Base-by-base conservation (phyloP, 805 yeast species). In the Candida pseudoglaebosa region DNA sequence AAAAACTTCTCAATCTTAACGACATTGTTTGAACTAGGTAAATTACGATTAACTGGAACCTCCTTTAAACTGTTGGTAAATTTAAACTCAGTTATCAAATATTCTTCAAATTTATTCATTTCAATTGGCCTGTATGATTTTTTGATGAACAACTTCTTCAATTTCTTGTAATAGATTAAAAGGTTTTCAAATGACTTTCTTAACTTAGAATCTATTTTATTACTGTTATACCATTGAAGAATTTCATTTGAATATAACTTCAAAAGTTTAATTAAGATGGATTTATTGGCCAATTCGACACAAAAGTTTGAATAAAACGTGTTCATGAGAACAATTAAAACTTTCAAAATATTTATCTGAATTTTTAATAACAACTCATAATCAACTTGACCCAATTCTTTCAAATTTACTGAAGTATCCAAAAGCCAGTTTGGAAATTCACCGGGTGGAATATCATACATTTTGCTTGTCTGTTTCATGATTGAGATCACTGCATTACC, bases 301-400 rank as follows among this genome's bases (percentile, higher is more conserved):
- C 82, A 72, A 52, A 90, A 86, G 54, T 86, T 93, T 20, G 75
- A 61, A 56, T 82, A 89, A 54, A 84, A 86, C 47, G 82, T 81
- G 33, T 77, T 72, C 15, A 87, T 77, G 57, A 95, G 72, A 21
- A 82, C 73, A 32, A 79, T 72, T 40, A 88, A 64, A 0, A 88
- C 86, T 54, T 86, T 95, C 42, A 89, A 65, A 22, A 89, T 78
- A 29, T 95, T 95, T 28, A 84, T 70, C 54, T 89, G 93, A 31
- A 90, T 84, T 52, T 82, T 86, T 8, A 84, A 80, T 32, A 86
- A 80, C 39, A 78, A 72, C 32, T 72, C 73, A 71, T 82, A 80
- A 48, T 82, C 84, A 24, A 83, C 68, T 3, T 73, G 73, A 0
- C 72, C 73, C 28, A 67, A 52, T 12, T 53, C 61, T 13, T 59